phyloP scores from a whole-genome alignment of 1,139 yeast genomes.

The Geotrichum phurueaensis region DNA sequence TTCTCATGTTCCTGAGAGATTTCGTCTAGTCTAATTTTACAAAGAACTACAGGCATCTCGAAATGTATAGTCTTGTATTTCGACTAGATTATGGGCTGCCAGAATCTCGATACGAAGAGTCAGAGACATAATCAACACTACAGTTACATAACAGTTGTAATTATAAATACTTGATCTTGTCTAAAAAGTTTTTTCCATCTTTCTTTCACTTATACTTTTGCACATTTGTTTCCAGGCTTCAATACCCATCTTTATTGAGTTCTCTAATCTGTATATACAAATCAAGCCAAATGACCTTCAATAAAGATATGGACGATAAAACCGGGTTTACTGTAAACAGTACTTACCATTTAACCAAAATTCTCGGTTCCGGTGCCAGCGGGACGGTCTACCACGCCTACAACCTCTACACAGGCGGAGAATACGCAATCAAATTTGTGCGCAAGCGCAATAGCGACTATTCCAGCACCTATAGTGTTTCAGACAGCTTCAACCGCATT shows the following conservation, averaged over 20 bases:
- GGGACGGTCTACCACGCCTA: slow-evolving; percentile 74
- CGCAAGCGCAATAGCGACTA: slow-evolving; percentile 38
- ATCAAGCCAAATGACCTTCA: background rate
- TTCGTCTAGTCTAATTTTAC: background rate
- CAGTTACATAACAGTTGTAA: background rate
- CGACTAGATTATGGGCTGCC: background rate
- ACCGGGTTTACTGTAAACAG: slow-evolving; percentile 7
- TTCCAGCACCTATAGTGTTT: background rate
- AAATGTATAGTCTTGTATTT: too few species aligned
- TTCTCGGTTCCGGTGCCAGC: slow-evolving; percentile 88
- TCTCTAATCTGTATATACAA: too few species aligned
- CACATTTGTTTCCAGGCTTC: background rate
- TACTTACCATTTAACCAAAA: slow-evolving; percentile 23
- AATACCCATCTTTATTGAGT: background rate
- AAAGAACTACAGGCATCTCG: background rate
- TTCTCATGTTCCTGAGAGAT: background rate
- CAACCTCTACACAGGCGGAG: slow-evolving; percentile 45
- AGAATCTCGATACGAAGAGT: background rate
- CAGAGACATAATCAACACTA: background rate
- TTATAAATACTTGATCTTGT: too few species aligned
- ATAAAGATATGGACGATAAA: background rate
- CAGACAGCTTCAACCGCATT: background rate
- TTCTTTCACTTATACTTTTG: background rate
- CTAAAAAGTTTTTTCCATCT: background rate
- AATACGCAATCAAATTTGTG: slow-evolving; percentile 70